Conservation (phyloP, 2,329 filamentous ascomycete species). For the Beauveria asiatica region DNA sequence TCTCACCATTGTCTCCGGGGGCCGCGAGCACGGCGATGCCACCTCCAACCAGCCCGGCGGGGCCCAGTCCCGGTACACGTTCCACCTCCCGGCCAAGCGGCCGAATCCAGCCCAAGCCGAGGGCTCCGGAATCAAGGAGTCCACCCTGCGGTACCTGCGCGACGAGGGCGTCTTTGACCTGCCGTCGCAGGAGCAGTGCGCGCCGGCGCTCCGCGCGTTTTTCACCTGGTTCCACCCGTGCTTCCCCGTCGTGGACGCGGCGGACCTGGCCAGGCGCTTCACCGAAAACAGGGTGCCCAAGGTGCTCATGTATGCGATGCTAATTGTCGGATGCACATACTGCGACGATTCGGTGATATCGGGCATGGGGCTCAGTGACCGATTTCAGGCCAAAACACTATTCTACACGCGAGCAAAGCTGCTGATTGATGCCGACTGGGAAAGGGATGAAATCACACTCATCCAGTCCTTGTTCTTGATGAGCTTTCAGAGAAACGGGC, state of each 20-base stretch:
- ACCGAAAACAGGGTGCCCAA: slow-evolving; percentile 35
- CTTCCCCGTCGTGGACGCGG: slow-evolving; percentile 44
- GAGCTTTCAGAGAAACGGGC: slow-evolving; percentile 46
- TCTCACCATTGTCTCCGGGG: slow-evolving; percentile 26
- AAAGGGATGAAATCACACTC: slow-evolving; percentile 40
- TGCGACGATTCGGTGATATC: slow-evolving; percentile 38
- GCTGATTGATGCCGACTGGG: slow-evolving; percentile 45
- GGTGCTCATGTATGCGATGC: slow-evolving; percentile 42
- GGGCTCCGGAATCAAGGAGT: slow-evolving; percentile 33
- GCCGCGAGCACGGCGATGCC: background rate
- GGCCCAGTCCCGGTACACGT: slow-evolving; percentile 18
- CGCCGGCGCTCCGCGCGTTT: slow-evolving; percentile 40
- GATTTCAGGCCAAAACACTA: slow-evolving; percentile 39
- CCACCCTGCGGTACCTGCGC: slow-evolving; percentile 39
- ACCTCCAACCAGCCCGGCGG: slow-evolving; percentile 13
- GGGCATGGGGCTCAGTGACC: slow-evolving; percentile 36
- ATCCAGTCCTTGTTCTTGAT: slow-evolving; percentile 45
- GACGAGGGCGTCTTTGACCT: slow-evolving; percentile 36
- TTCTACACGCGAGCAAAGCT: slow-evolving; percentile 42
- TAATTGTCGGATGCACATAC: slow-evolving; percentile 46
- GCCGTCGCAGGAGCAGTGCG: slow-evolving; percentile 32
- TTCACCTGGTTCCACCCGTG: slow-evolving; percentile 49
- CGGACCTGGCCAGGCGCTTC: slow-evolving; percentile 31
- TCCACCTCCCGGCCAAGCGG: slow-evolving; percentile 22
- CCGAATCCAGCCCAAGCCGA: slow-evolving; percentile 15